phyloP scores from a whole-genome alignment of 805 yeast species.

The Ogataea pilisensis region DNA sequence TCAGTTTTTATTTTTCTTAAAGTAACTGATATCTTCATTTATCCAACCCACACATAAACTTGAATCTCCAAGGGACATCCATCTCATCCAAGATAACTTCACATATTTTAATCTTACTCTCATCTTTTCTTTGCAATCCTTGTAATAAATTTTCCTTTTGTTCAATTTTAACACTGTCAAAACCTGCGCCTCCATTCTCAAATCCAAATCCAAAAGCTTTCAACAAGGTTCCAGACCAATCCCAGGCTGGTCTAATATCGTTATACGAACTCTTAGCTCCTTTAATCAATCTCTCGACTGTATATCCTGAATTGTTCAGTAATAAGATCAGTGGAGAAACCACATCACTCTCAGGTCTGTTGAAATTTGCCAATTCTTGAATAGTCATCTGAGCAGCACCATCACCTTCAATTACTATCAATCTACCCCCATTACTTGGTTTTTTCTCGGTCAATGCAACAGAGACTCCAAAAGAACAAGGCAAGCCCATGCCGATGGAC shows the following conservation, averaged over 20 bases:
- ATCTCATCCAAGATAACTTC: slow-evolving; percentile 56
- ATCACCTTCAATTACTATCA: slow-evolving; percentile 80
- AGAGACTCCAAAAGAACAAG: slow-evolving; percentile 80
- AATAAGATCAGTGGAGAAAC: slow-evolving; percentile 68
- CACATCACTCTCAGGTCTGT: slow-evolving; percentile 41
- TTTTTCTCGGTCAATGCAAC: slow-evolving; percentile 60
- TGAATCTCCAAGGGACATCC: slow-evolving; percentile 66
- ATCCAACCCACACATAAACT: slow-evolving; percentile 33
- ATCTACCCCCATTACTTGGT: slow-evolving; percentile 35
- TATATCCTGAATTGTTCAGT: slow-evolving; percentile 83
- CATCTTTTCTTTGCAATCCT: slow-evolving; percentile 26
- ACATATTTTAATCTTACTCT: slow-evolving; percentile 30
- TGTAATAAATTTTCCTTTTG: slow-evolving; percentile 36
- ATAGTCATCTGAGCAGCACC: slow-evolving; percentile 94
- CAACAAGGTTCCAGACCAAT: slow-evolving; percentile 66
- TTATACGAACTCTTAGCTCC: slow-evolving; percentile 77
- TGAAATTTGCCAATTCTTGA: slow-evolving; percentile 52
- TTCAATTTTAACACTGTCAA: slow-evolving; percentile 33
- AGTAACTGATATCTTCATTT: too few relatives aligned
- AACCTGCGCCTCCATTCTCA: too few relatives aligned
- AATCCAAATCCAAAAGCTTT: slow-evolving; percentile 60
- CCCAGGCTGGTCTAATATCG: slow-evolving; percentile 78
- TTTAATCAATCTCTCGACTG: slow-evolving; percentile 81
- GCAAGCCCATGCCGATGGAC: slow-evolving; percentile 86
- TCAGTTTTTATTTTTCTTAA: too few relatives aligned